Evolutionary conservation across 257 asterid genomes (phyloP).

Genomic region (Fraxinus cuspidata): DNA sequence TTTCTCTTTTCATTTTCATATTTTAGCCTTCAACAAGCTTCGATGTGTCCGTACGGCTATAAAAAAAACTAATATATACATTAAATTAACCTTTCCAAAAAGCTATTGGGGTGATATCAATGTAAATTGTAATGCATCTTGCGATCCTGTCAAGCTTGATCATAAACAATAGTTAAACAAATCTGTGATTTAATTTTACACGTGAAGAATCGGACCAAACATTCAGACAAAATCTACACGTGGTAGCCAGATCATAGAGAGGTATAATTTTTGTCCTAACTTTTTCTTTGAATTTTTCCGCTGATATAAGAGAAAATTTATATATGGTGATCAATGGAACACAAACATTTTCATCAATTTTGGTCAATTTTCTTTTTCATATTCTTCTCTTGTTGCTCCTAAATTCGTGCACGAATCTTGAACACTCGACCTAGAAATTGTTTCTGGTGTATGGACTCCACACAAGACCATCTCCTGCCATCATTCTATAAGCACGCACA

Average conservation of each 20-base stretch:
- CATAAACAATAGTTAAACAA: constrained; percentile 6
- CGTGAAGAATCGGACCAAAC: constrained; percentile 28
- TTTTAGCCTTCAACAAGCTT: not conserved
- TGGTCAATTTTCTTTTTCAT: too few relatives aligned
- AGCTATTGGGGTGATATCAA: constrained; percentile 27
- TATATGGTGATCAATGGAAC: too few relatives aligned
- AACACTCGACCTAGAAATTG: not conserved
- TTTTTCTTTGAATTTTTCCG: not conserved
- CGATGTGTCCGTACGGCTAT: not conserved
- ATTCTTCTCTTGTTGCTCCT: too few relatives aligned
- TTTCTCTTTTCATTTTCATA: not conserved
- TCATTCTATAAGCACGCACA: not conserved
- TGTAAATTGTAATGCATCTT: constrained; percentile 2
- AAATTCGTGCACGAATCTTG: too few relatives aligned
- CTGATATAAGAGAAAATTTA: not conserved
- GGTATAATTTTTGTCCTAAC: too few relatives aligned
- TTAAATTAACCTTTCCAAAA: constrained; percentile 16
- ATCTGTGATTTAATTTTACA: constrained; percentile 21
- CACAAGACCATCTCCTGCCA: not conserved
- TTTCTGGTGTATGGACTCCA: not conserved
- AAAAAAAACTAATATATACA: not conserved
- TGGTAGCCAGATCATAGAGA: not conserved
- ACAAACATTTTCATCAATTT: too few relatives aligned
- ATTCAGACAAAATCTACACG: constrained; percentile 22
- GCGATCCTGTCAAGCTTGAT: constrained; percentile 30